A percentile compares a stretch with the other conserved stretches of the same genome.
Evolutionary conservation across 805 yeast species (phyloP).

Genomic region (Helenozyma rhizophorensis): DNA sequence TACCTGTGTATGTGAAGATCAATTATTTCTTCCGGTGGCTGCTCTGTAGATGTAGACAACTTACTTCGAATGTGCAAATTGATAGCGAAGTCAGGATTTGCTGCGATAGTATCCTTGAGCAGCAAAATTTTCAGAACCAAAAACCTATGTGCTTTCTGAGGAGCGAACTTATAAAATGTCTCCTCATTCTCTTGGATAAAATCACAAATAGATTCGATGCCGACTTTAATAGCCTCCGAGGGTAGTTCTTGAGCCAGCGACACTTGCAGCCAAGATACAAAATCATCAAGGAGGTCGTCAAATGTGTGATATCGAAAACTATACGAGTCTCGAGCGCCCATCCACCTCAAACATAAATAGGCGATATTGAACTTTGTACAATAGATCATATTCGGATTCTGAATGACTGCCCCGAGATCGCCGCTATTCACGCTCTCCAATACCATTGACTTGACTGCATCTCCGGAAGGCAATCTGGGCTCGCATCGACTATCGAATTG

Average conservation of each 20-base stretch:
- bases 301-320: constrained; percentile 9
- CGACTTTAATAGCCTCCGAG: neutral
- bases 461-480: constrained; percentile 14
- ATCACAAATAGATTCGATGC: constrained; percentile 24
- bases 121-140: constrained; percentile 37
- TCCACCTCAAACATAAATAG: constrained; percentile 7
- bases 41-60: no score
- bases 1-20: constrained; percentile 32
- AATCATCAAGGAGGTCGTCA: constrained; percentile 11
- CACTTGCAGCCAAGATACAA: constrained; percentile 2
- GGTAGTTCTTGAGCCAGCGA: constrained; percentile 1
- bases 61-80: no score
- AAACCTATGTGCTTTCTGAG: constrained; percentile 31
- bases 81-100: constrained; percentile 11
- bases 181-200: constrained; percentile 30
- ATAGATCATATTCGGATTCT: constrained; percentile 7
- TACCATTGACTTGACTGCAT: constrained; percentile 13
- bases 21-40: constrained; percentile 33
- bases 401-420: constrained; percentile 6
- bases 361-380: constrained; percentile 9
- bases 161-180: constrained; percentile 37
- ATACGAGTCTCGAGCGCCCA: constrained; percentile 5
- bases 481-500: constrained; percentile 11
- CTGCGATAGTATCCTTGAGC: constrained; percentile 27
- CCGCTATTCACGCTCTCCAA: constrained; percentile 2